Evolutionary conservation across 108 stramenopile genomes (phyloP).

Genomic region (Halocafeteria seosinensis): DNA sequence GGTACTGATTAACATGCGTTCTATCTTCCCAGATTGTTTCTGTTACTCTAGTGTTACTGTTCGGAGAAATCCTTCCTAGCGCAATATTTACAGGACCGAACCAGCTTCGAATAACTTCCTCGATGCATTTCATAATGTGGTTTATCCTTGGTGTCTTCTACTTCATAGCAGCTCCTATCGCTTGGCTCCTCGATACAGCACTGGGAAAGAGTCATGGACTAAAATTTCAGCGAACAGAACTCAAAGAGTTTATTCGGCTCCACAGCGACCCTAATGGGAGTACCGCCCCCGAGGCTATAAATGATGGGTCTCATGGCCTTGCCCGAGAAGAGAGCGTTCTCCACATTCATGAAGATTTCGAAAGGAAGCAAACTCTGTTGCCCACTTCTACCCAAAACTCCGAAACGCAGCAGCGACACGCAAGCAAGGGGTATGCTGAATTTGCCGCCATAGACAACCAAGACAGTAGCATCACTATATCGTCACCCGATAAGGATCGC

Average conservation of each 20-base stretch:
- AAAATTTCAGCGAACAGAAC: not conserved
- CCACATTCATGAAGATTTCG: too few relatives aligned
- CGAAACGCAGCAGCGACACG: too few relatives aligned
- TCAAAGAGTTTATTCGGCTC: not conserved
- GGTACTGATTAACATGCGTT: too few relatives aligned
- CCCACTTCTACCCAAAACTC: too few relatives aligned
- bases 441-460: too few relatives aligned
- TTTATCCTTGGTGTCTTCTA: slow-evolving; percentile 51
- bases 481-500: too few relatives aligned
- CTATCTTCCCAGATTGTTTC: slow-evolving; percentile 66
- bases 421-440: too few relatives aligned
- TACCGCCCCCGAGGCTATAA: too few relatives aligned
- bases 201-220: slow-evolving; percentile 41
- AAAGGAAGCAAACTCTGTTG: too few relatives aligned
- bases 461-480: too few relatives aligned
- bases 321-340: too few relatives aligned
- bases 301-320: too few relatives aligned
- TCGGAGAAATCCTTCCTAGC: slow-evolving; percentile 50
- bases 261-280: not conserved
- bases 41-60: slow-evolving; percentile 70
- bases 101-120: slow-evolving; percentile 3
- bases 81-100: slow-evolving; percentile 18
- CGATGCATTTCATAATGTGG: slow-evolving; percentile 53
- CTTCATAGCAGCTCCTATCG: slow-evolving; percentile 70
- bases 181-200: slow-evolving; percentile 50